Base-by-base conservation (phyloP, 23 red algal genomes). In the Cyanidium caldarium region DNA sequence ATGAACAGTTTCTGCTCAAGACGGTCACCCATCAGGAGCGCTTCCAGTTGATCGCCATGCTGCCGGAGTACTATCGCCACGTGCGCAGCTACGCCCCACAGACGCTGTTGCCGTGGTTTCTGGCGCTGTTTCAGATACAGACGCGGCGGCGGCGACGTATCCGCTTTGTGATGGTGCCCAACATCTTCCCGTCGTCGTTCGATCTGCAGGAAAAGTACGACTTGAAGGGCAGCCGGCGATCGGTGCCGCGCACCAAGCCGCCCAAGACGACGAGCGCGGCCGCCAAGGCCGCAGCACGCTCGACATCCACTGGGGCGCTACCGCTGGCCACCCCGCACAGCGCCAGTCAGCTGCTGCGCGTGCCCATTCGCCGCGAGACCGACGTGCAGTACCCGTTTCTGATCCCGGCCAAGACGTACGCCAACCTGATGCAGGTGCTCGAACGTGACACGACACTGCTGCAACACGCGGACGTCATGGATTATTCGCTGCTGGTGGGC, bases 1-100 rank as follows among this genome's bases (percentile, higher is more conserved):
- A 94, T 45, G 80, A 94, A 43, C 72, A 76, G 67, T 94, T 80
- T 38, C 83, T 94, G 30, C 78, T 94, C 75, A 94, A 94, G 70
- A 94, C 87, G 16, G 73, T 94, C 66, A 74, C 82, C 37, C 35
- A 73, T 0, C 44, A 73, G 12, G 87, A 94, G 72, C 66, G 80
- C 31, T 36, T 34, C 20, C 80, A 80, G 75, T 39, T 94, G 2
- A 66, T 72, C 35, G 19, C 12, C 39, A 79, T 94, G 73, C 80
- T 94, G 25, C 80, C 80, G 10, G 40, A 33, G 20, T 94, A 94
- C 81, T 81, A 78, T 42, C 33, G 35, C 3, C 80, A 94, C 68
- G 68, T 85, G 35, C 7, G 29, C 20, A 70, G 40, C 26, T 69
- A 94, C 34, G 80, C 87, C n/a, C 21, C 31, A 29, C 26, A 72